phyloP scores from a whole-genome alignment of 176 grass and related monocot species.

The Cenchrus purpureus region DNA sequence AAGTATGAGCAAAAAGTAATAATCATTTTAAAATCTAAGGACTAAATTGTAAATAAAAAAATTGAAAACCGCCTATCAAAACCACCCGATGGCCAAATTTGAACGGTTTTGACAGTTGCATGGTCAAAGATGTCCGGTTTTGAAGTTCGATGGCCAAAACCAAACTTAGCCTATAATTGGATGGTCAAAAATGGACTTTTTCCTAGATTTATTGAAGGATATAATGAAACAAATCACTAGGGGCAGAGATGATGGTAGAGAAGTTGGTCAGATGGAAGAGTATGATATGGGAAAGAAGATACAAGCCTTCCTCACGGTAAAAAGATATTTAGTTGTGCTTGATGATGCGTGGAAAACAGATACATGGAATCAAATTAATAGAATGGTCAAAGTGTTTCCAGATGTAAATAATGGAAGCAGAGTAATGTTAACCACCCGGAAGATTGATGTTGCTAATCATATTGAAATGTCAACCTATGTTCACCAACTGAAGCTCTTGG shows the following conservation, averaged over 20 bases:
- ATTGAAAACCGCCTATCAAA: no score
- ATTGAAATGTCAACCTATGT: neutral
- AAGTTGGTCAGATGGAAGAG: neutral
- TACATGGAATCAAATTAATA: constrained; percentile 23
- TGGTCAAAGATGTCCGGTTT: no score
- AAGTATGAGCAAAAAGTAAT: no score
- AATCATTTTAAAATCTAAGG: no score
- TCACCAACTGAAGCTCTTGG: constrained; percentile 19
- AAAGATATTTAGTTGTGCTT: constrained; percentile 25
- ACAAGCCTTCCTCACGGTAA: neutral
- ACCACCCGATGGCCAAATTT: no score
- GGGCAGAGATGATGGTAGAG: neutral
- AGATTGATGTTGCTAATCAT: constrained; percentile 23
- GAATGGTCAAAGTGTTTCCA: neutral
- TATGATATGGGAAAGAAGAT: neutral
- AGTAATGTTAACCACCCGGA: constrained; percentile 36
- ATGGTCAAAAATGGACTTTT: no score
- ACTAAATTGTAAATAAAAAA: no score
- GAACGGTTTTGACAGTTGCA: no score
- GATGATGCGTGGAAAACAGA: constrained; percentile 38
- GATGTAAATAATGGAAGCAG: constrained; percentile 32
- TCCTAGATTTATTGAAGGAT: neutral
- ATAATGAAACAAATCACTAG: constrained; percentile 1
- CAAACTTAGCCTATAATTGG: no score
- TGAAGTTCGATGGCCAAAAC: no score